Evolutionary conservation across 345 rosid genomes (phyloP), one percentile per base, ranked within the genome.

Genomic region (Ricinus communis): DNA sequence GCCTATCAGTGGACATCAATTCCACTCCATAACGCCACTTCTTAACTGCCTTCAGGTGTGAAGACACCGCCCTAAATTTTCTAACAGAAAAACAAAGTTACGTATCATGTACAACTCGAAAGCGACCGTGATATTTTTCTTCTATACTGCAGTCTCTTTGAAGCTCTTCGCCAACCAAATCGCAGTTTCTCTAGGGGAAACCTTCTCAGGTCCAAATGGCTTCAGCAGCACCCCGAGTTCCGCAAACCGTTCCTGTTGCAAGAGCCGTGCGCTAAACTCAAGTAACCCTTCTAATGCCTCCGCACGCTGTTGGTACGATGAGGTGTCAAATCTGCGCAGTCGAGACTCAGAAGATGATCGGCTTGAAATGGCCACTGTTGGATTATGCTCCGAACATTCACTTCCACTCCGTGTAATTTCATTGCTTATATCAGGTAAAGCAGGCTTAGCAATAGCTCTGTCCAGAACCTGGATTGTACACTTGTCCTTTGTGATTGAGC

Each of bases 81-180:
- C 45, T 64, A 24, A n/a, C 16, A 22, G 54, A 16, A 27, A 53
- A 63, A 64, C 19, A 4, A 62, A 1, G 46, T 31, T 54, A 22
- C 58, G 28, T 5, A 21, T 13, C 16, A 15, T 10, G 19, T 45
- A 30, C 46, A 41, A 11, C 38, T 27, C 24, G n/a, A n/a, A 57
- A 54, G 14, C 64, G 16, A 43, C 19, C 49, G n/a, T 13, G 40
- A 30, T 13, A 9, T 24, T 28, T 28, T 41, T 63, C 61, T 38
- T 46, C 62, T 60, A 65, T 28, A 50, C 68, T 38, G 61, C 60
- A 27, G 79, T 71, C 62, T 60, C 79, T 40, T 76, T 76, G 71
- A 76, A 76, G 71, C 79, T 76, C 75, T 66, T 76, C 14, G 75
- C 75, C 72, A 76, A 60, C 75, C 80, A 76, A 65, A 76, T 76